A percentile compares a stretch with the other conserved stretches of the same genome.
Evolutionary conservation across 2,329 filamentous ascomycete genomes (phyloP).

Genomic region (Septoria petroselini): DNA sequence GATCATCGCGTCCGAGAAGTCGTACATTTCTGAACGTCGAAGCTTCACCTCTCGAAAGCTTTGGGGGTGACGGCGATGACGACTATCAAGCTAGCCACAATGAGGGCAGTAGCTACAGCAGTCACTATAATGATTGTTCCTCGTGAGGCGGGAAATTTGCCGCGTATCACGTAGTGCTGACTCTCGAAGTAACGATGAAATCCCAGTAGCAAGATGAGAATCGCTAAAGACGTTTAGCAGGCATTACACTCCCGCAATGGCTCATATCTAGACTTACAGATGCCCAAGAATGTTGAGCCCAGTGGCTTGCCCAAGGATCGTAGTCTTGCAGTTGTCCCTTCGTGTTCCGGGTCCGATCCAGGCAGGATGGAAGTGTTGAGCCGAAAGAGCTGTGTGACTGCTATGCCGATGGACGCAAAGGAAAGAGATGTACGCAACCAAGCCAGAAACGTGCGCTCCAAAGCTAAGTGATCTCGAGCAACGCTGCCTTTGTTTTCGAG

Average conservation of each 20-base stretch:
- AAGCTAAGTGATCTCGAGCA: conserved; percentile 74
- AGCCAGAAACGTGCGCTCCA: conserved; percentile 80
- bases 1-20: too few relatives aligned
- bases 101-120: conserved; percentile 59
- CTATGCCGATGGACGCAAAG: conserved; percentile 79
- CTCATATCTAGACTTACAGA: conserved; percentile 41
- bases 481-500: conserved; percentile 84
- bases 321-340: conserved; percentile 39
- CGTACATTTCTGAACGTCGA: too few relatives aligned
- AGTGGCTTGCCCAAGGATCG: conserved; percentile 69
- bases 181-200: conserved; percentile 75
- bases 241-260: background rate
- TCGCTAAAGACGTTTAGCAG: conserved; percentile 50
- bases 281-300: conserved; percentile 71
- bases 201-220: conserved; percentile 70
- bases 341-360: conserved; percentile 9
- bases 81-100: conserved; percentile 58
- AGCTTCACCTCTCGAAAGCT: conserved; percentile 39
- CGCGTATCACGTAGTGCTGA: conserved; percentile 74
- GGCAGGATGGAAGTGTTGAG: conserved; percentile 64
- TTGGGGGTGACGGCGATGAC: conserved; percentile 55
- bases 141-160: conserved; percentile 75
- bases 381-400: conserved; percentile 79
- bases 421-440: conserved; percentile 80
- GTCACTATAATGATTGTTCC: conserved; percentile 71